Conservation (phyloP, 352 stramenopile species). For the Phytophthora tentaculata region DNA sequence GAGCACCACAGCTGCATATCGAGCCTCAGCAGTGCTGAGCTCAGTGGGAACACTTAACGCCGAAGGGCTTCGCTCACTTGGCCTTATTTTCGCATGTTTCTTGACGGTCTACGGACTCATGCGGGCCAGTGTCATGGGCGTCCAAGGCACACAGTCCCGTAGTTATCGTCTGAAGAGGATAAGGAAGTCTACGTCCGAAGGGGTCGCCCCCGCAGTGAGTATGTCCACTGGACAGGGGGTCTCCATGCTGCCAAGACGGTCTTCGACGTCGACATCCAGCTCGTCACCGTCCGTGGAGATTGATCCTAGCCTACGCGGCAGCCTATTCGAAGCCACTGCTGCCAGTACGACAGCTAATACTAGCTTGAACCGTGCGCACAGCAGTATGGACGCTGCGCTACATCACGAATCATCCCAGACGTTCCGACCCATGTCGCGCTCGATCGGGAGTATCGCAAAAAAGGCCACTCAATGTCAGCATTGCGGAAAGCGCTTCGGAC, state of each 20-base stretch:
- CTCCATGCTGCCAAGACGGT: conserved; percentile 31
- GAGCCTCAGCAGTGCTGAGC: conserved; percentile 28
- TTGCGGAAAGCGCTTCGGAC: conserved; percentile 68
- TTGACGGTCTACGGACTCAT: conserved; percentile 63
- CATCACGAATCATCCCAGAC: conserved; percentile 23
- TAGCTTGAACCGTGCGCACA: conserved; percentile 29
- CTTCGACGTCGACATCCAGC: conserved; percentile 43
- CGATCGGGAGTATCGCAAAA: conserved; percentile 30
- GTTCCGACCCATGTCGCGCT: conserved; percentile 36
- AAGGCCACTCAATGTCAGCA: conserved; percentile 47
- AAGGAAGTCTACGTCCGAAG: conserved; percentile 48
- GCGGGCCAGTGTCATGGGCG: conserved; percentile 54
- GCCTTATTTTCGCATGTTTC: conserved; percentile 61
- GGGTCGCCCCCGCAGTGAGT: conserved; percentile 1
- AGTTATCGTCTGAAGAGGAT: conserved; percentile 58
- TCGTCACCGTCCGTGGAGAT: conserved; percentile 35
- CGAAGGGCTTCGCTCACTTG: conserved; percentile 49
- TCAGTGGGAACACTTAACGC: conserved; percentile 30
- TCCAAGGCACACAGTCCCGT: conserved; percentile 57
- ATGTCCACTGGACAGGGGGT: conserved; percentile 13
- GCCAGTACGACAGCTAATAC: conserved; percentile 6
- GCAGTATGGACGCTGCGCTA: conserved; percentile 18
- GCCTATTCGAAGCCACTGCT: conserved; percentile 20
- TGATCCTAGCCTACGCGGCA: conserved; percentile 34
- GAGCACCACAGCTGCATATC: conserved; percentile 9